A percentile compares a stretch with the other conserved stretches of the same genome.
phyloP scores from a whole-genome alignment of 805 yeast species.

The Wickerhamomyces bovis region DNA sequence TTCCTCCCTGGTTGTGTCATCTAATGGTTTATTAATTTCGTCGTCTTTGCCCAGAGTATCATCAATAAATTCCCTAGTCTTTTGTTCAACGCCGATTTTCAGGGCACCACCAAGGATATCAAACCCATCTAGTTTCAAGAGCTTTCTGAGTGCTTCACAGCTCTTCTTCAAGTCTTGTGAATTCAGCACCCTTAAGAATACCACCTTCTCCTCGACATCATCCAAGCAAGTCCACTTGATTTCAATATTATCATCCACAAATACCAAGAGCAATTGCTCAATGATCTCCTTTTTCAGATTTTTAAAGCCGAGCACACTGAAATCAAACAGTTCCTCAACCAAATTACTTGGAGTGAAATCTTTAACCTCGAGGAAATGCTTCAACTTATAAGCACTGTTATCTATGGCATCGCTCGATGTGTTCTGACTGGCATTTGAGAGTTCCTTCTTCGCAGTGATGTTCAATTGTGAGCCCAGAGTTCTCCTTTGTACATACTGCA shows the following conservation, averaged over 20 bases:
- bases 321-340: slow-evolving; percentile 30
- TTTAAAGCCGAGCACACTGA: slow-evolving; percentile 31
- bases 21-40: background rate
- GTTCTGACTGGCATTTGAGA: background rate
- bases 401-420: slow-evolving; percentile 1
- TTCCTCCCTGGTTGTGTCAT: background rate
- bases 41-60: slow-evolving; percentile 8
- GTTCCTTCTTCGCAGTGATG: background rate
- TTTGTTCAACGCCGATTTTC: slow-evolving; percentile 5
- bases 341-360: slow-evolving; percentile 29
- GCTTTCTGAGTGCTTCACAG: background rate
- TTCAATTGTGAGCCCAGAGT: slow-evolving; percentile 1
- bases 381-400: background rate
- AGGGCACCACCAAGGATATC: slow-evolving; percentile 1
- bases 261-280: slow-evolving; percentile 28
- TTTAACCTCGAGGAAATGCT: slow-evolving; percentile 20
- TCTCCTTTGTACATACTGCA: slow-evolving; percentile 3
- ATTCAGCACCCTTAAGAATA: slow-evolving; percentile 24
- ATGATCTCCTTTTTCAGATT: slow-evolving; percentile 25
- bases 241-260: slow-evolving; percentile 8
- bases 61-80: slow-evolving; percentile 8
- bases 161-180: background rate
- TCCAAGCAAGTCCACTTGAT: slow-evolving; percentile 33
- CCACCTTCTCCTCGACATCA: slow-evolving; percentile 28
- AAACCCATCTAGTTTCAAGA: slow-evolving; percentile 1